Percentiles rank a stretch among this genome's conserved stretches.
Conservation (phyloP, 202 grass and related monocot species). For the Zoysia matrella region DNA sequence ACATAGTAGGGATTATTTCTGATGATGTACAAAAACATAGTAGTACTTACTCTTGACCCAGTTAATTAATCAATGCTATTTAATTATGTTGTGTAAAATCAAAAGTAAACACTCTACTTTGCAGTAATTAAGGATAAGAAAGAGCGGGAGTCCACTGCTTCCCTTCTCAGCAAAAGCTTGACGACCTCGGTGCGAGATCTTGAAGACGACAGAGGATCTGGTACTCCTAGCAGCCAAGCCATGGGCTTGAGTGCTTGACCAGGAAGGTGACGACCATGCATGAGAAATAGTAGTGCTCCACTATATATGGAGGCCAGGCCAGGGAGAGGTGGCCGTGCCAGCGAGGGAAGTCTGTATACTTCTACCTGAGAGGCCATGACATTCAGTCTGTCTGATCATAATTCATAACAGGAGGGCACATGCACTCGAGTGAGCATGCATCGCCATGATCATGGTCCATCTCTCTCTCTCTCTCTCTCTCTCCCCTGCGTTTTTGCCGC, state of each 20-base stretch:
- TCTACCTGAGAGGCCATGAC: neutral
- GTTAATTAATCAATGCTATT: too few relatives aligned
- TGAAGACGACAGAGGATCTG: slow-evolving; percentile 17
- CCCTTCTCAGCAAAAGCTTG: slow-evolving; percentile 26
- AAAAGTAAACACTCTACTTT: neutral
- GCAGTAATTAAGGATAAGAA: neutral
- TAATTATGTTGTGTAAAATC: neutral
- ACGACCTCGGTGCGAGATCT: slow-evolving; percentile 34
- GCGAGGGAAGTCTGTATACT: too few relatives aligned
- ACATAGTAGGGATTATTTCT: too few relatives aligned
- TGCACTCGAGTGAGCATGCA: neutral
- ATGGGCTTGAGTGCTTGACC: slow-evolving; percentile 10
- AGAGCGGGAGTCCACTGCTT: neutral
- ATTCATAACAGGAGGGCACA: slow-evolving; percentile 16
- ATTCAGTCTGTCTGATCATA: neutral
- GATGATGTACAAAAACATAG: too few relatives aligned
- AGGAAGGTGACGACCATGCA: too few relatives aligned
- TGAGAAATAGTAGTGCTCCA: neutral
- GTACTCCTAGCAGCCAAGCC: neutral
- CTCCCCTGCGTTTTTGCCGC: too few relatives aligned
- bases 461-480: too few relatives aligned
- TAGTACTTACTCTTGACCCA: too few relatives aligned
- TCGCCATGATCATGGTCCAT: slow-evolving; percentile 3
- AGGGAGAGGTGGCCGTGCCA: neutral
- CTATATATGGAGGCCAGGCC: too few relatives aligned